A percentile compares a stretch with the other conserved stretches of the same genome.
Conservation (phyloP, 768 basidiomycete species). For the Kwoniella botswanensis region DNA sequence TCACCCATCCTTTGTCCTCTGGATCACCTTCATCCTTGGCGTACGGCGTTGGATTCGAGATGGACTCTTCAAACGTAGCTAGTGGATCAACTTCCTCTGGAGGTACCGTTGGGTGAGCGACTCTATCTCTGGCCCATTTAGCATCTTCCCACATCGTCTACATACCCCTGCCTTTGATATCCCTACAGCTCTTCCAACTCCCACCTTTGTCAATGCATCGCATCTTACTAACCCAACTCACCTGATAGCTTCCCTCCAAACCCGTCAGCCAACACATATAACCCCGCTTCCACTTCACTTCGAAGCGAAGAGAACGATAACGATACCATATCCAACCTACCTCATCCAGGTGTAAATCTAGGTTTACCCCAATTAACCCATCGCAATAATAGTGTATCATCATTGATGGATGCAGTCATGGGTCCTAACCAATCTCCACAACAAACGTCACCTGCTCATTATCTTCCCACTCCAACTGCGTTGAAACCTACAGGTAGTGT, state of each 20-base stretch:
- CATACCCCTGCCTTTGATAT: not conserved
- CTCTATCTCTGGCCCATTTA: not conserved
- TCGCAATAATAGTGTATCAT: conserved; percentile 16
- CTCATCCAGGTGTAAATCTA: not conserved
- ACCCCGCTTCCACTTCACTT: not conserved
- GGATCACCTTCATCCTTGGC: too few species aligned
- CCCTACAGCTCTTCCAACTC: not conserved
- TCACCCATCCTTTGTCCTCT: conserved; percentile 6
- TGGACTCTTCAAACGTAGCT: conserved; percentile 3
- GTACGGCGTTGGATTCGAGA: not conserved
- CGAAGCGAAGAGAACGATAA: not conserved
- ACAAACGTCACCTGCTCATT: conserved; percentile 10
- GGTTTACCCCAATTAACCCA: conserved; percentile 16
- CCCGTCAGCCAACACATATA: not conserved
- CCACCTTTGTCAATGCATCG: not conserved
- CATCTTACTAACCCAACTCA: not conserved
- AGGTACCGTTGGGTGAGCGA: not conserved
- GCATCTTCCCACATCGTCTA: not conserved
- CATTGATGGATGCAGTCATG: conserved; percentile 27
- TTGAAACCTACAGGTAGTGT: not conserved
- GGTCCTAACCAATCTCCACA: conserved; percentile 17
- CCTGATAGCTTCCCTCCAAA: not conserved
- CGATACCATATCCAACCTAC: not conserved
- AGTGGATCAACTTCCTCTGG: conserved; percentile 1
- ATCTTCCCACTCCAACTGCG: conserved; percentile 11